These are phyloP conservation scores for Leishmania tarentolae DNA, from an alignment of 208 protist genomes.

Conservation along the genomic window DNA sequence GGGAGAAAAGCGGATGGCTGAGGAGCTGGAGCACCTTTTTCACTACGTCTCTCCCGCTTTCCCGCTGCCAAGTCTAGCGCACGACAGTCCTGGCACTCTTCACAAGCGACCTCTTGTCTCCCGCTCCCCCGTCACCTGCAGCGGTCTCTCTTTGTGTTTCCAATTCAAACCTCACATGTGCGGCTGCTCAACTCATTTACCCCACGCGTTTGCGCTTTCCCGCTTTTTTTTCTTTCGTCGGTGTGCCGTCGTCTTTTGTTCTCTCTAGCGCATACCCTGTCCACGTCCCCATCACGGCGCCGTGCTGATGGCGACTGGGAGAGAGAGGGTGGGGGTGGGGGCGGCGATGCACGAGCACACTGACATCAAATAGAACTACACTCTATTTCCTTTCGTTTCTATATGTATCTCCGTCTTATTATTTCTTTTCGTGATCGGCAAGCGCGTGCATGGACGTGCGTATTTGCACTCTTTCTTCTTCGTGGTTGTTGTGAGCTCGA, in stretches of 20 bases:
- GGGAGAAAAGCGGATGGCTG: not conserved
- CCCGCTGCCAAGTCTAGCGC: not conserved
- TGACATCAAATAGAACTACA: not conserved
- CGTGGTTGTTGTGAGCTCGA: not conserved
- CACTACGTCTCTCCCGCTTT: not conserved
- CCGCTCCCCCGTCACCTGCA: not conserved
- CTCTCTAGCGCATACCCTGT: not conserved
- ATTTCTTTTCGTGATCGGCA: not conserved
- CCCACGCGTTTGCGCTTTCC: not conserved
- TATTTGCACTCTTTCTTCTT: not conserved
- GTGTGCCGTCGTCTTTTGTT: not conserved
- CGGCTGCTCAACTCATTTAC: not conserved
- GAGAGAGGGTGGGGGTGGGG: not conserved
- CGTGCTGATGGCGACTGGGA: not conserved
- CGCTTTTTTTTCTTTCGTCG: not conserved
- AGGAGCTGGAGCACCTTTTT: not conserved
- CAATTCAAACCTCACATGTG: conserved; percentile 1
- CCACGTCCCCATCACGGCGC: not conserved
- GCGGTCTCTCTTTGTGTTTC: conserved; percentile 15
- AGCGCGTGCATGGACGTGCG: not conserved
- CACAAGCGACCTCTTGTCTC: not conserved
- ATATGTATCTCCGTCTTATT: not conserved
- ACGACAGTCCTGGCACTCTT: not conserved
- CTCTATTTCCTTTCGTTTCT: conserved; percentile 7
- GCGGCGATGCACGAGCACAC: not conserved